Percentiles rank a stretch among this genome's conserved stretches.
Conservation (phyloP, 2,329 filamentous ascomycete genomes). For the Phyllosticta citrichinensis region DNA sequence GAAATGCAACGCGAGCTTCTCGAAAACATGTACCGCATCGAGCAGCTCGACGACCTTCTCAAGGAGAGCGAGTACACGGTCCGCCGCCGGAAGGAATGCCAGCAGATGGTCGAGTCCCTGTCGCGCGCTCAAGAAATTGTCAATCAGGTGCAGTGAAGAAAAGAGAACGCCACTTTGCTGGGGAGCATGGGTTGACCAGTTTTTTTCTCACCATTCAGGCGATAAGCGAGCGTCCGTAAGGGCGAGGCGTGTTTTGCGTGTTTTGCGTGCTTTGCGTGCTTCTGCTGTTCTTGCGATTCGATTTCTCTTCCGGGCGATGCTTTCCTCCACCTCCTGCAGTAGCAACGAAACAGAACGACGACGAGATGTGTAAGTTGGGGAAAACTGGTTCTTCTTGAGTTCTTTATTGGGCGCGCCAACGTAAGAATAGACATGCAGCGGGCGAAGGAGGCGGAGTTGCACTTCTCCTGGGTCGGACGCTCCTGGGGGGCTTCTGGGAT, state of each 20-base stretch:
- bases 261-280: neutral
- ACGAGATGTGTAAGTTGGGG: neutral
- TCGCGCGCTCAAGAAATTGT: conserved; percentile 90
- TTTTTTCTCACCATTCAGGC: neutral
- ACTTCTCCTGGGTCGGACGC: neutral
- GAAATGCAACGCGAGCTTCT: conserved; percentile 97
- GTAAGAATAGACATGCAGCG: conserved; percentile 7
- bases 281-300: neutral
- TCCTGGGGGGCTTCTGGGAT: neutral
- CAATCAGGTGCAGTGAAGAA: conserved; percentile 54
- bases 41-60: conserved; percentile 83
- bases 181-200: neutral
- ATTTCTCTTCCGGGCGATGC: neutral
- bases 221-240: neutral
- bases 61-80: conserved; percentile 98
- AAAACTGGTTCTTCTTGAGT: neutral
- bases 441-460: conserved; percentile 8
- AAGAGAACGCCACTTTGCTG: neutral
- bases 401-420: neutral
- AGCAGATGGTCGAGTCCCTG: conserved; percentile 97
- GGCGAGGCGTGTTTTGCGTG: neutral
- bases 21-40: conserved; percentile 91
- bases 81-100: conserved; percentile 90
- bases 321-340: neutral
- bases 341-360: neutral